Conservation (phyloP, 2,329 filamentous ascomycete genomes). For the Fusarium musae region DNA sequence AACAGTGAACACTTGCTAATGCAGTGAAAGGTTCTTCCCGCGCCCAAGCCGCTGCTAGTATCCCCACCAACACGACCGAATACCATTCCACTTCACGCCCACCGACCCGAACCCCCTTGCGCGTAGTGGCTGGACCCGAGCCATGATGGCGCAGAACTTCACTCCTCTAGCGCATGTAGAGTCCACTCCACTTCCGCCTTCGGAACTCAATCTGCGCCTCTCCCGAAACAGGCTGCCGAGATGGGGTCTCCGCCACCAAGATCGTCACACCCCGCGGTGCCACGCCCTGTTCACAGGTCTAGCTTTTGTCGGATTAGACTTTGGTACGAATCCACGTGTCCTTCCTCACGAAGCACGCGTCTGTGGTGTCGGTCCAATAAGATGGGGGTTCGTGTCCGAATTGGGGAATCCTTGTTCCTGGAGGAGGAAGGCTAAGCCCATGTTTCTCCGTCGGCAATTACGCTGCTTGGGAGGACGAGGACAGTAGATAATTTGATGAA, state of each 20-base stretch:
- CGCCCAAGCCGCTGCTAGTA: no score
- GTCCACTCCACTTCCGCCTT: neutral
- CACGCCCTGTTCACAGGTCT: no score
- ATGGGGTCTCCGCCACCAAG: neutral
- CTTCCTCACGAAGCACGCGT: neutral
- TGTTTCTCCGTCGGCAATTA: neutral
- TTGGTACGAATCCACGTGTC: neutral
- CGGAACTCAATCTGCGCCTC: neutral
- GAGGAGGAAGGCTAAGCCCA: neutral
- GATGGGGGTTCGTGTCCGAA: neutral
- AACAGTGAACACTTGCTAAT: no score
- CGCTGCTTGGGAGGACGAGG: neutral
- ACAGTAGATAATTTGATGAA: rapidly evolving
- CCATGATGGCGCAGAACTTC: neutral
- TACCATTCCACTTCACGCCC: no score
- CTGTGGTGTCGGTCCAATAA: neutral
- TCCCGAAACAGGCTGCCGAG: neutral
- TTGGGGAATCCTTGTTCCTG: neutral
- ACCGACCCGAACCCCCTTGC: no score
- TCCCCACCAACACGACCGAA: no score
- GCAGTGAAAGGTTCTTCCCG: no score
- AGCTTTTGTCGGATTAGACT: neutral
- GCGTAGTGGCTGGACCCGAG: no score
- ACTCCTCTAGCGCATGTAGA: no score
- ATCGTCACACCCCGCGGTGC: no score